Base-by-base conservation (phyloP, 768 basidiomycete genomes). In the Suillus subaureus region DNA sequence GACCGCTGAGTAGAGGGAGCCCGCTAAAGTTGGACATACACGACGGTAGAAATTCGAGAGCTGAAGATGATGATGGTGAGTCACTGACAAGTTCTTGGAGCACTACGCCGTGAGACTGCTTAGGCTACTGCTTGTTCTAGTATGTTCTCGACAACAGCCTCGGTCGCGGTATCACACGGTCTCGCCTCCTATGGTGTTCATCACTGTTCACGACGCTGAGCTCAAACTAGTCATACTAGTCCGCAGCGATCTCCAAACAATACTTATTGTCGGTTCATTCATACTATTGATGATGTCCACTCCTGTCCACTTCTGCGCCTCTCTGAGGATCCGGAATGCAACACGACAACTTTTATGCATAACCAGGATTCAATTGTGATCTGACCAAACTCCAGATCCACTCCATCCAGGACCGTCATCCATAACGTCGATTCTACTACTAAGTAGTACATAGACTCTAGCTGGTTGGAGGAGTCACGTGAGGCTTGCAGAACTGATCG, bases 1-100 rank as follows among this genome's bases (percentile, higher is more conserved):
- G 89, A 2, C 90, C 90, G 68, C 90, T 92, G 49, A 93, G 82
- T 13, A 93, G 78, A 0, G 91, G 91, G 65, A 93, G 77, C 40
- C 91, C 91, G 37, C 40, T 58, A 0, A 58, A 3, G 39, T 18
- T 26, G 39, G 57, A 58, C 37, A 58, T 39, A 5, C 15, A 16
- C 37, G 11, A 9, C 16, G 7, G 4, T 57, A 52, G 7, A 28
- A 52, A 52, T 2, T 52, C 16, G 16, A 23, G 56, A 39, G 55
- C 12, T 56, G 33, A 8, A 56, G 56, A 37, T 57, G 15, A 23
- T 55, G 54, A 55, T 31, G 13, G 23, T 49, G 13, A 16, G 26
- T 28, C 5, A 26, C 13, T 49, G 23, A 12, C 47, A 26, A 26
- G 49, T 16, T 15, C 47, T 49, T 13, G 5, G 4, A 23, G 47